Conservation (phyloP, 2,329 filamentous ascomycete species). For the Paecilomyces variotii region DNA sequence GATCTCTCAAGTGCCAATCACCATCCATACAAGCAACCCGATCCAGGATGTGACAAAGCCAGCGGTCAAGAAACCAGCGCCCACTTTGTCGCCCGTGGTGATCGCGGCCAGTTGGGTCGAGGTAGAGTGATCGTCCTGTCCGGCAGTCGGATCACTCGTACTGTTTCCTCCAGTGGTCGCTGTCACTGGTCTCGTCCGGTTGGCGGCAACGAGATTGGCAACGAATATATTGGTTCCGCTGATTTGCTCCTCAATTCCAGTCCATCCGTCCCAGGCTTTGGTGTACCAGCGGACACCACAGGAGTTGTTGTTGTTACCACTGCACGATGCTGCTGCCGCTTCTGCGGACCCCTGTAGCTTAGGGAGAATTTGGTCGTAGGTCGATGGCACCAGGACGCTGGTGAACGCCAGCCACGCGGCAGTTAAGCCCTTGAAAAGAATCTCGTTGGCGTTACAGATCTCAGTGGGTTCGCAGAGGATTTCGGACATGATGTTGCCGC, state of each 20-base stretch:
- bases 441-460: constrained; percentile 64
- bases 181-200: constrained; percentile 32
- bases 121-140: background rate
- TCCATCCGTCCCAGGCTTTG: constrained; percentile 25
- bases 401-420: constrained; percentile 58
- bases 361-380: constrained; percentile 47
- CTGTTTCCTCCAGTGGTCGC: constrained; percentile 52
- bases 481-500: constrained; percentile 55
- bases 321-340: constrained; percentile 57
- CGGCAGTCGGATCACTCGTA: constrained; percentile 37
- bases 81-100: constrained; percentile 7
- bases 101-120: background rate
- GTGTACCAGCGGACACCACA: constrained; percentile 42
- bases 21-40: constrained; percentile 8
- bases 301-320: constrained; percentile 46
- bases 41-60: constrained; percentile 7
- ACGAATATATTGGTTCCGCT: constrained; percentile 29
- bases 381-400: constrained; percentile 55
- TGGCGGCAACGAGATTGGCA: constrained; percentile 18
- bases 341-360: constrained; percentile 51
- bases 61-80: constrained; percentile 9
- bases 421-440: constrained; percentile 65
- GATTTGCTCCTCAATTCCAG: constrained; percentile 34
- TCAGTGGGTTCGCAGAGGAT: constrained; percentile 54
- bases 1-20: constrained; percentile 1